Conservation (phyloP, 73 alveolate genomes). For the Diophrys appendiculata region DNA sequence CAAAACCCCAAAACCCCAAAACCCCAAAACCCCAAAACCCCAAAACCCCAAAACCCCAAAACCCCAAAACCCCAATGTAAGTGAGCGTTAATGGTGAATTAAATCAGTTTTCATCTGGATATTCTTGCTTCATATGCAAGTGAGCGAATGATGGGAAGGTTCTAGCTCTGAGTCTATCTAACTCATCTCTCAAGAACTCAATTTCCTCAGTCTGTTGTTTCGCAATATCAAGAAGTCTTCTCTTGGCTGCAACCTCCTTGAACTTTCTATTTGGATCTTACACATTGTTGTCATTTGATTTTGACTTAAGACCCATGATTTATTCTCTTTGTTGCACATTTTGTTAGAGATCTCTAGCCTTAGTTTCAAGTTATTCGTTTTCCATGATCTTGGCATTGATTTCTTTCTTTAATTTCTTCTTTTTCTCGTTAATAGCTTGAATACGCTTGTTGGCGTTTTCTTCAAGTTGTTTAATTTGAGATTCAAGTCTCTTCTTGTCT, state of each 20-base stretch:
- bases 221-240: slow-evolving; percentile 82
- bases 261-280: slow-evolving; percentile 77
- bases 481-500: slow-evolving; percentile 80
- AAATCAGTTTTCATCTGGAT: slow-evolving; percentile 81
- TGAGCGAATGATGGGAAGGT: slow-evolving; percentile 98
- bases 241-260: slow-evolving; percentile 81
- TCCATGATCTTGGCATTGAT: slow-evolving; percentile 80
- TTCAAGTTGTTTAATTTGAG: slow-evolving; percentile 71
- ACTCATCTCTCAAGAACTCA: slow-evolving; percentile 92
- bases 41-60: too few relatives aligned
- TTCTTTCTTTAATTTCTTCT: slow-evolving; percentile 79
- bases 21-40: too few relatives aligned
- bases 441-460: slow-evolving; percentile 89
- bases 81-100: too few relatives aligned
- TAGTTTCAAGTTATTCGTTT: slow-evolving; percentile 83
- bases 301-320: slow-evolving; percentile 80
- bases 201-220: slow-evolving; percentile 93
- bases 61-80: too few relatives aligned
- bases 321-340: slow-evolving; percentile 89
- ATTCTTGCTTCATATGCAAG: slow-evolving; percentile 83
- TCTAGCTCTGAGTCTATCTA: slow-evolving; percentile 93
- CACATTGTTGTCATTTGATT: slow-evolving; percentile 70
- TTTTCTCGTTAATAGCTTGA: slow-evolving; percentile 79
- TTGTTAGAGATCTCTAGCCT: slow-evolving; percentile 76
- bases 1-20: too few relatives aligned